Base-by-base conservation (phyloP, 495 filamentous ascomycete genomes). In the Podospora appendiculata region DNA sequence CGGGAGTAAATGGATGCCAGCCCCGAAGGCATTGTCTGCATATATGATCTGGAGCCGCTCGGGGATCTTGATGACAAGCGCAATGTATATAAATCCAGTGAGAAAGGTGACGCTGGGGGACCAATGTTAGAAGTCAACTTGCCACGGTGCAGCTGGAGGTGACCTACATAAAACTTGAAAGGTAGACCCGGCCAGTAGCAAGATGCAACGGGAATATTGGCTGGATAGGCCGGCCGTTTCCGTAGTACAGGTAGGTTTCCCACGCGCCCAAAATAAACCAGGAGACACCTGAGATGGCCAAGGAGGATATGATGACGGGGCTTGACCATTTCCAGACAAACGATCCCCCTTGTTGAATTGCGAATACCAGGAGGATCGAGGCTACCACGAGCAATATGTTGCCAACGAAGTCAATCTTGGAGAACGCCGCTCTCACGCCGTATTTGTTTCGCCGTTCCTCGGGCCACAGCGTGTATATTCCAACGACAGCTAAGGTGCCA, bases 11-110 rank as follows among this genome's bases (percentile, higher is more conserved):
- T 81, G 70, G 13, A 84, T 61, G 13, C 83, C 85, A 0, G 84
- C 77, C 16, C 56, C 53, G 47, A 78, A 62, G 5, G 78, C 61
- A 50, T 54, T 72, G 58, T 75, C 72, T 6, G 61, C 66, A 45
- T 80, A 73, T 13, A 83, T 74, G 25, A 82, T 68, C 51, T 85
- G 80, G 34, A 84, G 79, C 42, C 79, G 74, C 51, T 83, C 75
- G 5, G 83, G 81, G 8, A 87, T 67, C 45, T 79, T 75, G 38
- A 85, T 73, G 5, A 84, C 67, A 47, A 77, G 69, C 6, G 75
- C 61, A 34, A 83, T 76, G 55, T 78, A 84, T 6, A 78, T 66
- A 43, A 79, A 82, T 9, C 83, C 83, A 0, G 70, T 72, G 14
- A 77, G 62, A 16, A 84, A 66, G 12, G 75, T 80, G 35, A 67